Conservation (phyloP, 140 eudicot genomes). For the Oenanthe javanica region DNA sequence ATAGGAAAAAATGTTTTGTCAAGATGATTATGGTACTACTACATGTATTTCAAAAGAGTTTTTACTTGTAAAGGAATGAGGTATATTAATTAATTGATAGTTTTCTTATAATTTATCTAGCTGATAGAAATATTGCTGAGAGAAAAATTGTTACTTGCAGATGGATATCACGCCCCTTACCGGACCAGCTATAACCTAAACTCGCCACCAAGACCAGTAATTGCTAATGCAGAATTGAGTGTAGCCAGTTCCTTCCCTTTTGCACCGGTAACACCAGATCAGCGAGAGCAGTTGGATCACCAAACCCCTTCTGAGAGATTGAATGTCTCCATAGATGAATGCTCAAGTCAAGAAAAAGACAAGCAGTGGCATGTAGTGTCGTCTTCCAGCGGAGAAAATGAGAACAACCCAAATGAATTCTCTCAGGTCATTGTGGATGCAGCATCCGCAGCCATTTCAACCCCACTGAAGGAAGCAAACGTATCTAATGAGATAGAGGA, state of each 20-base stretch:
- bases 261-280: conserved; percentile 62
- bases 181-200: conserved; percentile 32
- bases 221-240: conserved; percentile 23
- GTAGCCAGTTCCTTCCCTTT: conserved; percentile 30
- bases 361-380: conserved; percentile 19
- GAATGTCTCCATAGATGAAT: conserved; percentile 4
- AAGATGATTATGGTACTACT: not conserved
- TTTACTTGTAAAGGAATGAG: not conserved
- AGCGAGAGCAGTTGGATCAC: conserved; percentile 22
- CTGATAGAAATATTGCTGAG: not conserved
- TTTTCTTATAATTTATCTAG: not conserved
- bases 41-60: not conserved
- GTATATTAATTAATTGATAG: not conserved
- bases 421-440: conserved; percentile 26
- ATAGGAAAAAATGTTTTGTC: not conserved
- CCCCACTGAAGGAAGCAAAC: conserved; percentile 26
- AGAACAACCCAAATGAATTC: conserved; percentile 18
- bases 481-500: conserved; percentile 23
- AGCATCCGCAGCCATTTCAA: conserved; percentile 29
- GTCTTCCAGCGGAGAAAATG: conserved; percentile 20
- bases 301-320: conserved; percentile 17
- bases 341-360: conserved; percentile 24
- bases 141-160: conserved; percentile 26
- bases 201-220: conserved; percentile 47
- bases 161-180: conserved; percentile 33